Evolutionary conservation across 805 yeast genomes (phyloP).

Genomic region (Candida taoyuanica): DNA sequence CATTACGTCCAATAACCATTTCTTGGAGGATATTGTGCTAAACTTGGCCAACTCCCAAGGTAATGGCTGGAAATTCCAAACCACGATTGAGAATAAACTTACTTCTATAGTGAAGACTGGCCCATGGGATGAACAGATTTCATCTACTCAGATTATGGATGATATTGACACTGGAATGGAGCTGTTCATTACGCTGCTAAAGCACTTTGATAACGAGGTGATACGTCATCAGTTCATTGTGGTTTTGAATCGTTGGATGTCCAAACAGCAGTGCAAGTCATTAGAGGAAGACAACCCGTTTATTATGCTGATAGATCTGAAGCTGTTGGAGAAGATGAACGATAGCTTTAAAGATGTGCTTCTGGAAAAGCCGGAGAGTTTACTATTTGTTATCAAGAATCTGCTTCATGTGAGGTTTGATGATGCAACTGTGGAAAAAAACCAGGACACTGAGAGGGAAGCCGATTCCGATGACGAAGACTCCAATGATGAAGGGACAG

Average conservation of each 20-base stretch:
- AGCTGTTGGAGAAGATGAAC: conserved; percentile 59
- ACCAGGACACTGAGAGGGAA: conserved; percentile 16
- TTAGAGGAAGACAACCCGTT: conserved; percentile 42
- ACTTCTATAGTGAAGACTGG: conserved; percentile 28
- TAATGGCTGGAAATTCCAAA: conserved; percentile 32
- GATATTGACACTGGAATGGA: conserved; percentile 42
- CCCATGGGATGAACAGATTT: conserved; percentile 1
- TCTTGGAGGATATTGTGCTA: conserved; percentile 25
- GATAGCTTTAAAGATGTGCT: conserved; percentile 50
- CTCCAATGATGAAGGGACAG: conserved; percentile 23
- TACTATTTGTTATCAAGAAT: conserved; percentile 45
- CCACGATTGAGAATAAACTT: conserved; percentile 34
- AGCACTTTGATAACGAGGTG: conserved; percentile 43
- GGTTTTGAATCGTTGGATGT: conserved; percentile 60
- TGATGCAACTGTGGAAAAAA: not conserved
- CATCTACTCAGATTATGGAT: conserved; percentile 33
- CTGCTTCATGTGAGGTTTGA: conserved; percentile 30
- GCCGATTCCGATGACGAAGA: conserved; percentile 38
- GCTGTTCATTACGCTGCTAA: conserved; percentile 39
- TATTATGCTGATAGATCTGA: conserved; percentile 51
- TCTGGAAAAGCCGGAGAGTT: conserved; percentile 44
- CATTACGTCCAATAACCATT: conserved; percentile 26
- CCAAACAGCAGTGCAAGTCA: conserved; percentile 12
- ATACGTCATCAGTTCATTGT: conserved; percentile 44
- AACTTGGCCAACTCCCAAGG: conserved; percentile 31